Conservation (phyloP, 2,329 filamentous ascomycete species). For the Colletotrichum kahawae region DNA sequence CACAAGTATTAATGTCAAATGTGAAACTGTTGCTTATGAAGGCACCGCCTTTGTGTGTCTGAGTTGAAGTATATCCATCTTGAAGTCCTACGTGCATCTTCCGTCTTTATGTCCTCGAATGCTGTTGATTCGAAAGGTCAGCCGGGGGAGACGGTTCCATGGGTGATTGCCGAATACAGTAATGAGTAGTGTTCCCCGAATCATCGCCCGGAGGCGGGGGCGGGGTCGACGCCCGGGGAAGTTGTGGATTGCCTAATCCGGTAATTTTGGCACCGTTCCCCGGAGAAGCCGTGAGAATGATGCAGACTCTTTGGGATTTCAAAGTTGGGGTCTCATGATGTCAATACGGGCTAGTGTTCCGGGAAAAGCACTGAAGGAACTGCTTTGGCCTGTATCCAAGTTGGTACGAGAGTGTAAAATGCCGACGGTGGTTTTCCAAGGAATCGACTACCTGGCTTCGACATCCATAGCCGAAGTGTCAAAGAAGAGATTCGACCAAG, state of each 20-base stretch:
- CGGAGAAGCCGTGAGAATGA: background rate
- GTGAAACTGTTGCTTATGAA: background rate
- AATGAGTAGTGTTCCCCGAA: background rate
- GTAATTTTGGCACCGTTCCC: background rate
- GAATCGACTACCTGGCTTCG: background rate
- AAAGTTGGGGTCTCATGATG: background rate
- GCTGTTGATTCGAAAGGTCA: background rate
- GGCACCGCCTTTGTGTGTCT: background rate
- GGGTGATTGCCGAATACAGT: background rate
- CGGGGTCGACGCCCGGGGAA: background rate
- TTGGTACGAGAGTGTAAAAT: background rate
- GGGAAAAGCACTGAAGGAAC: background rate
- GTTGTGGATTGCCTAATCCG: background rate
- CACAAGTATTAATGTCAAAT: background rate
- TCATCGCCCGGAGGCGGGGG: background rate
- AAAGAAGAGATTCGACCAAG: background rate
- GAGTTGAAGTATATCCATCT: background rate
- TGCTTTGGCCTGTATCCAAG: background rate
- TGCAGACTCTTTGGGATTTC: background rate
- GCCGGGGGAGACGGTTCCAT: background rate
- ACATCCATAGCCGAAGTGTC: background rate
- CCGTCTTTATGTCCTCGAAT: background rate
- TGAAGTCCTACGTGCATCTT: background rate
- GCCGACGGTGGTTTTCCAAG: rapidly evolving
- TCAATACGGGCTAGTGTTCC: background rate